Conservation (phyloP, 2,329 filamentous ascomycete species). For the Fusarium secorum region DNA sequence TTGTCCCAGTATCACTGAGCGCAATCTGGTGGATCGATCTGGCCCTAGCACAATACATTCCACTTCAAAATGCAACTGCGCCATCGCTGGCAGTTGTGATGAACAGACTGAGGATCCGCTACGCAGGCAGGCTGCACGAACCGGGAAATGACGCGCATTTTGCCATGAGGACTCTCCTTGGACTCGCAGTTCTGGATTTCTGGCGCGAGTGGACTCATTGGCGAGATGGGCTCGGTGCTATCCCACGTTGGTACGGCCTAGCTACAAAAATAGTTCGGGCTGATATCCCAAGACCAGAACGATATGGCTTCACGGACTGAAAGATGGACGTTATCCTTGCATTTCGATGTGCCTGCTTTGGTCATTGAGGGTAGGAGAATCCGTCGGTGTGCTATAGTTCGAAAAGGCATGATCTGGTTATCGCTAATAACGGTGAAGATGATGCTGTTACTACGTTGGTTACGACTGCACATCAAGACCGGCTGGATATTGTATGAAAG, state of each 20-base stretch:
- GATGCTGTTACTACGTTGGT: background rate
- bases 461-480: background rate
- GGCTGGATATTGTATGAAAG: background rate
- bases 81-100: background rate
- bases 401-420: background rate
- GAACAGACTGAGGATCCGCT: background rate
- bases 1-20: background rate
- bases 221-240: too few relatives aligned
- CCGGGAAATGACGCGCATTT: conserved; percentile 48
- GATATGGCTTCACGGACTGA: background rate
- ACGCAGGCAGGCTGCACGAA: conserved; percentile 6
- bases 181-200: conserved; percentile 51
- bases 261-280: conserved; percentile 12
- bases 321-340: background rate
- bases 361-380: background rate
- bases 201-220: background rate
- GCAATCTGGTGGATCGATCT: background rate
- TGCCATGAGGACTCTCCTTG: conserved; percentile 45
- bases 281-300: background rate
- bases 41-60: background rate
- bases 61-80: background rate
- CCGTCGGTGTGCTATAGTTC: background rate
- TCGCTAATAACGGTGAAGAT: background rate
- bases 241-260: conserved; percentile 6
- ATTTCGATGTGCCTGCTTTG: background rate